These are phyloP conservation scores for Friedmanniomyces endolithicus DNA, from an alignment of 495 filamentous ascomycete species.

Conservation along the genomic window DNA sequence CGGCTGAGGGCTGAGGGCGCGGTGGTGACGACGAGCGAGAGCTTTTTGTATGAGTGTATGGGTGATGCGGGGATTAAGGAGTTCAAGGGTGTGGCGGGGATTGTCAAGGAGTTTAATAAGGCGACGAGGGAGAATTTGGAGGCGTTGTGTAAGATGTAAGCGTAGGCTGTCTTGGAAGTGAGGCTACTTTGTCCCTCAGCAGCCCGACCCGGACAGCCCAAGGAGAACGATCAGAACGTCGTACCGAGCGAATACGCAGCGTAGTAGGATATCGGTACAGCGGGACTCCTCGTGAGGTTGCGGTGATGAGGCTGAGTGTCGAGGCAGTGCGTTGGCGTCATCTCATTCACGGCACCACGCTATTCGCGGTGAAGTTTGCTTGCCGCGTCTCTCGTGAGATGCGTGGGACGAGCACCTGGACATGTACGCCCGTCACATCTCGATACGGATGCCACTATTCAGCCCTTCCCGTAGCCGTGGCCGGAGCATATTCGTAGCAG, in stretches of 20 bases:
- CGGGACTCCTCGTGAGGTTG: neutral
- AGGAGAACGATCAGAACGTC: too few species aligned
- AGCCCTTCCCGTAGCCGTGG: neutral
- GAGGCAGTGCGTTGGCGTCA: neutral
- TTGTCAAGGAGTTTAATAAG: constrained; percentile 59
- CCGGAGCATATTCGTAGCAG: neutral
- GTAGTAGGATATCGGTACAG: too few species aligned
- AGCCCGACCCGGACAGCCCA: too few species aligned
- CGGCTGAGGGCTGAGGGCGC: constrained; percentile 65
- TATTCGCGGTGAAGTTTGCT: neutral
- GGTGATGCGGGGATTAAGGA: constrained; percentile 66
- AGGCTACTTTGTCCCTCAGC: neutral
- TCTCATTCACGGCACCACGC: neutral
- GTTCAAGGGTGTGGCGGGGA: constrained; percentile 54
- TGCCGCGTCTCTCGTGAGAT: neutral
- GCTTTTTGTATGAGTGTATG: constrained; percentile 84
- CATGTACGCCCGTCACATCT: too few species aligned
- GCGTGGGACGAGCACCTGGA: neutral
- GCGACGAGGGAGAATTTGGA: constrained; percentile 21
- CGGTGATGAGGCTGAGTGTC: neutral
- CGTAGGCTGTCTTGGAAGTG: too few species aligned
- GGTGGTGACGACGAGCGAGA: constrained; percentile 77
- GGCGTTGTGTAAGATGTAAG: constrained; percentile 22
- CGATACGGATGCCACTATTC: neutral
- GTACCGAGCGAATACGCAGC: too few species aligned